These are phyloP conservation scores for Rhodosporidiobolus sp. DNA, from an alignment of 768 basidiomycete species.

Conservation along the genomic window DNA sequence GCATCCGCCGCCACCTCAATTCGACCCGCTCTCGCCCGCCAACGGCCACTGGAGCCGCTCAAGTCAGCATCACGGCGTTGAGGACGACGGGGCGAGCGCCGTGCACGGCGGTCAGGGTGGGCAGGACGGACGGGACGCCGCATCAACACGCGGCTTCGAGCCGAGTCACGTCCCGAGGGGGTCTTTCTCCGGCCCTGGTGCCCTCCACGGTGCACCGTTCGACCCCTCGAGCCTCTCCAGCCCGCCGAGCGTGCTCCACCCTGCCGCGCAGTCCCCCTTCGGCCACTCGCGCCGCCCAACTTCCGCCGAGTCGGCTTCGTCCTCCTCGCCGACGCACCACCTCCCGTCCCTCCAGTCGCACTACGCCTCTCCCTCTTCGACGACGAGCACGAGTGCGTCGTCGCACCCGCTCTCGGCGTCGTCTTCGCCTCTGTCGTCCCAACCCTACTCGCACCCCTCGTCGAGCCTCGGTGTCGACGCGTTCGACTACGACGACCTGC, in stretches of 20 bases:
- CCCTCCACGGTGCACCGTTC: not conserved
- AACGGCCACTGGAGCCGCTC: no score
- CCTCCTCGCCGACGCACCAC: no score
- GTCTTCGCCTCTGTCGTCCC: not conserved
- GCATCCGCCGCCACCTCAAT: not conserved
- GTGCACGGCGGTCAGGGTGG: no score
- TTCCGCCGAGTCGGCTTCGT: not conserved
- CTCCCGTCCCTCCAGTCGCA: not conserved
- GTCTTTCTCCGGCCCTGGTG: no score
- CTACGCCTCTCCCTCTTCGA: not conserved
- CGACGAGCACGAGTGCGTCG: not conserved
- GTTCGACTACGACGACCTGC: slow-evolving; percentile 26
- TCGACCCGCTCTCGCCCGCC: not conserved
- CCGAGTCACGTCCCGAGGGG: no score
- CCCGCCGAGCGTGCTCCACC: not conserved
- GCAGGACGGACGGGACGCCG: no score
- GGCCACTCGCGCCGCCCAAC: slow-evolving; percentile 4
- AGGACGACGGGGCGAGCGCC: no score
- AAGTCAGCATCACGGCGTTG: no score
- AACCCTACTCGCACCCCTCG: not conserved
- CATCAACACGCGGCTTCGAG: no score
- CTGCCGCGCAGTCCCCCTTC: not conserved
- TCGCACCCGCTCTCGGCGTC: slow-evolving; percentile 3
- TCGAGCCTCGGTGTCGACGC: not conserved
- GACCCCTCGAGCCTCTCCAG: not conserved